phyloP scores from a whole-genome alignment of 2,329 filamentous ascomycete species.

The Phialophora chinensis region DNA sequence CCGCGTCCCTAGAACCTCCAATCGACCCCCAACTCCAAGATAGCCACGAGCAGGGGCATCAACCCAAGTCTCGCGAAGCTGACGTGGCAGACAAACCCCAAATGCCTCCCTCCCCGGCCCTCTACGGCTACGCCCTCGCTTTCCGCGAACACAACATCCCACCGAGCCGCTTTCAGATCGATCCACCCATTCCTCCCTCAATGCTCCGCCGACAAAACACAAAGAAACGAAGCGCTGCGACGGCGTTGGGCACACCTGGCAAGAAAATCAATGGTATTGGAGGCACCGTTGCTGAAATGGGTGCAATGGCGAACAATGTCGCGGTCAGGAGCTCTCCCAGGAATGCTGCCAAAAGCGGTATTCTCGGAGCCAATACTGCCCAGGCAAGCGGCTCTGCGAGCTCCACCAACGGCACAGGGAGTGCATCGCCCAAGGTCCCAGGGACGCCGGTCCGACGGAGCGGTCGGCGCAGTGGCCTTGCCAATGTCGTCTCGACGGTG shows the following conservation, averaged over 20 bases:
- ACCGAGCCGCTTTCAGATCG: constrained; percentile 39
- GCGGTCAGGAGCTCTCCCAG: constrained; percentile 37
- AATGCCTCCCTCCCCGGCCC: constrained; percentile 14
- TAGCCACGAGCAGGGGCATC: background rate
- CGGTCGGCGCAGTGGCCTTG: constrained; percentile 34
- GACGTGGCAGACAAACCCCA: constrained; percentile 1
- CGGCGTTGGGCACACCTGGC: constrained; percentile 28
- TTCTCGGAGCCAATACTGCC: background rate
- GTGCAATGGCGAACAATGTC: constrained; percentile 13
- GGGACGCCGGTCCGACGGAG: constrained; percentile 37
- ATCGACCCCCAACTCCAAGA: constrained; percentile 5
- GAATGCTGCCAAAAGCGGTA: constrained; percentile 23
- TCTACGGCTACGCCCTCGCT: constrained; percentile 38
- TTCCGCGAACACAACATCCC: constrained; percentile 37
- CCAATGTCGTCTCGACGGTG: constrained; percentile 22
- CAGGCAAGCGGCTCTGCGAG: constrained; percentile 27
- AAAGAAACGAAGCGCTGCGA: constrained; percentile 32
- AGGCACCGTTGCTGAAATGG: constrained; percentile 1
- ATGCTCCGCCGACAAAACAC: constrained; percentile 38
- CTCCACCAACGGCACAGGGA: constrained; percentile 17
- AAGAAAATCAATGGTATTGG: constrained; percentile 22
- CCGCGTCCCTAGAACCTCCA: background rate
- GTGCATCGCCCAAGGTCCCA: constrained; percentile 21
- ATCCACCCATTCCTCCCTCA: constrained; percentile 38
- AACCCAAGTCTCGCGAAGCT: background rate